Evolutionary conservation across 2,329 filamentous ascomycete species (phyloP), one percentile per base, ranked within the genome.

Genomic region (Penicillium vulpinum): DNA sequence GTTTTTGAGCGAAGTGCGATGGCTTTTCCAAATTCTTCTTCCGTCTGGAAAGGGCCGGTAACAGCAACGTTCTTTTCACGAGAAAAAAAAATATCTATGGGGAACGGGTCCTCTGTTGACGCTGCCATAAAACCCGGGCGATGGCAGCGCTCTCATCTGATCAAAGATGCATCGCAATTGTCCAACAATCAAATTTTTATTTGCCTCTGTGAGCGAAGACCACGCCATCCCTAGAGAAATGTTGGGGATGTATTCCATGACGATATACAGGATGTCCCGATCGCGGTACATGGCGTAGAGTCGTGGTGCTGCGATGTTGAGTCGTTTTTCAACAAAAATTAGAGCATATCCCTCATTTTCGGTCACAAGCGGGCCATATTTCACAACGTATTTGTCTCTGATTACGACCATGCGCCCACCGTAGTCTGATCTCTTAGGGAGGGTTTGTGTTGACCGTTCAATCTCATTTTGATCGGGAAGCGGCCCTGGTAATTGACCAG

Each of bases 311-410:
- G 60, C 18, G 45, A 62, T 62, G 24, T 54, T 43, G 48, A 64
- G 63, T 11, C 26, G 39, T 41, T 60, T 10, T 58, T 65, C 60
- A 55, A 63, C 39, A 45, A 65, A 65, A 33, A 63, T 41, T 40
- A 64, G 53, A 62, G 64, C 53, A 59, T 65, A 51, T 45, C 62
- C 63, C 53, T 66, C 61, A 49, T 65, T 63, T 55, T 66, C 62
- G 26, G 55, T 55, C 43, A 66, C 54, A 53, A 58, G 45, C 4
- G 60, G 49, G 52, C 62, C 60, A 44, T 66, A 64, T 62, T 63
- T 64, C 49, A 63, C 62, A 48, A 61, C 60, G 53, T 61, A 63
- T 55, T 35, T 33, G 36, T 63, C 54, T 56, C 59, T 56, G 36
- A 65, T 58, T 22, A 65, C 59, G 38, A 65, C 62, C 4, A 63